A percentile compares a stretch with the other conserved stretches of the same genome.
Conservation (phyloP, 1,284 basidiomycete genomes). For the Leccinum pachyderme region DNA sequence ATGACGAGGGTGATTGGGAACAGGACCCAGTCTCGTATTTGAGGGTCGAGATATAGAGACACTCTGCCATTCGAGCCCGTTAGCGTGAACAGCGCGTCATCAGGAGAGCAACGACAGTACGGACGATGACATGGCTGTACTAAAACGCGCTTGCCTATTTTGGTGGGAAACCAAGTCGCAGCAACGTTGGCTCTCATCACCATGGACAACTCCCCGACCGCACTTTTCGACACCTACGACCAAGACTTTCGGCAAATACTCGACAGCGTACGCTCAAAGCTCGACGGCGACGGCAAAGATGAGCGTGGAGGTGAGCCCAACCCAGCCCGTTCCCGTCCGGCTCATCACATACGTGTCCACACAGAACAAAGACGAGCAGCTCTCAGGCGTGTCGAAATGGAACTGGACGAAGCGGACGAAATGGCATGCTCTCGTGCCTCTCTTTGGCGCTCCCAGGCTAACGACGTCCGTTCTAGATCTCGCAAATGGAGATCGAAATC, state of each 20-base stretch:
- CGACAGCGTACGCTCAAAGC: constrained; percentile 62
- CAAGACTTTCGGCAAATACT: constrained; percentile 78
- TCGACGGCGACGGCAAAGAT: constrained; percentile 59
- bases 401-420: constrained; percentile 98
- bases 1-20: constrained; percentile 98
- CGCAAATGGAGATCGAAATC: constrained; percentile 99
- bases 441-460: constrained; percentile 3
- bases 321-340: background rate
- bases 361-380: constrained; percentile 83
- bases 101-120: constrained; percentile 19
- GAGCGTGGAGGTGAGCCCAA: constrained; percentile 52
- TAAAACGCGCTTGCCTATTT: constrained; percentile 30
- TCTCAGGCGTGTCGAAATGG: constrained; percentile 87
- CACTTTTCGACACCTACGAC: constrained; percentile 80
- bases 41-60: constrained; percentile 86
- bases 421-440: constrained; percentile 56
- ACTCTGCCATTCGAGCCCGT: constrained; percentile 42
- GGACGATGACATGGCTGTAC: constrained; percentile 41
- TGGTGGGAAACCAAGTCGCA: constrained; percentile 24
- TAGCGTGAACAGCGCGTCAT: constrained; percentile 9
- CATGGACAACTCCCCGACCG: constrained; percentile 79
- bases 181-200: constrained; percentile 10
- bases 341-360: constrained; percentile 3
- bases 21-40: constrained; percentile 92
- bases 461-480: constrained; percentile 55